Conservation (phyloP, 1,284 basidiomycete species). For the Ceratobasidium sp. region DNA sequence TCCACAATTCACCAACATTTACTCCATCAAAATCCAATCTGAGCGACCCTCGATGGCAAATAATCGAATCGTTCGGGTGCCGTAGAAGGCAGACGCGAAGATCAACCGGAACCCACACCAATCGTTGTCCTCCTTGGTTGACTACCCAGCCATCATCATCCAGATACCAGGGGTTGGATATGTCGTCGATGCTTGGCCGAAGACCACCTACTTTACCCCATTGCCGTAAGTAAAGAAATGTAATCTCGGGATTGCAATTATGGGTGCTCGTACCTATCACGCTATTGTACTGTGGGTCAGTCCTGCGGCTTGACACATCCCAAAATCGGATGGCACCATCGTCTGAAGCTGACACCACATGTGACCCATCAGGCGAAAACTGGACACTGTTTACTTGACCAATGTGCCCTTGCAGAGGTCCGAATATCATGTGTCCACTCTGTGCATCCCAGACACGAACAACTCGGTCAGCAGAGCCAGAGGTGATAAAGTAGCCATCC, state of each 20-base stretch:
- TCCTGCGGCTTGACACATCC: constrained; percentile 14
- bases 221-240: no score
- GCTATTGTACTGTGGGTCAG: background rate
- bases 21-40: constrained; percentile 18
- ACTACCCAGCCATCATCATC: constrained; percentile 8
- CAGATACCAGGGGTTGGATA: background rate
- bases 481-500: no score
- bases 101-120: constrained; percentile 6
- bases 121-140: background rate
- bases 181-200: background rate
- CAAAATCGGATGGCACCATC: background rate
- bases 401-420: background rate
- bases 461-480: no score
- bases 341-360: background rate
- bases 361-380: constrained; percentile 1
- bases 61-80: background rate
- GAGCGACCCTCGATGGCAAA: background rate
- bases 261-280: no score
- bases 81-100: background rate
- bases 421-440: background rate
- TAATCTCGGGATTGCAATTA: no score
- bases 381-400: background rate
- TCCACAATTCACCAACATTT: no score
- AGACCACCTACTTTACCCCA: background rate
- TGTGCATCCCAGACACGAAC: no score